phyloP scores from a whole-genome alignment of 495 filamentous ascomycete genomes.

The Echria macrotheca region DNA sequence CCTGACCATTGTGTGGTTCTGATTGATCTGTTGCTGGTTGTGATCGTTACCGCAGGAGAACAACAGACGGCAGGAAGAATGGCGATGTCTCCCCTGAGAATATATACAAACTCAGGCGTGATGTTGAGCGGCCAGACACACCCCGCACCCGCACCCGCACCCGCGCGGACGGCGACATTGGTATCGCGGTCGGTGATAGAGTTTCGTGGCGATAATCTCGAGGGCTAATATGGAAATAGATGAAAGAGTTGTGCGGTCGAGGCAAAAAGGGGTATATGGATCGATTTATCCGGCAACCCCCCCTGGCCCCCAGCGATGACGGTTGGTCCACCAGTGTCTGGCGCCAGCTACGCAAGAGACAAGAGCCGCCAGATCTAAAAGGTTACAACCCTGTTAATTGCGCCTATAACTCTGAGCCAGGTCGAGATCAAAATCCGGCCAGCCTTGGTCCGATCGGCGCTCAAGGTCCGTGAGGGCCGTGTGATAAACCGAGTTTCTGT shows the following conservation, averaged over 20 bases:
- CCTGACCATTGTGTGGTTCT: conserved; percentile 23
- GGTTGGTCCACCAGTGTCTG: too few relatives aligned
- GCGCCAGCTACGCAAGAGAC: too few relatives aligned
- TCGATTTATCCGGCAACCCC: conserved; percentile 35
- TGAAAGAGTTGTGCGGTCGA: conserved; percentile 24
- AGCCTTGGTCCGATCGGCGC: conserved; percentile 23
- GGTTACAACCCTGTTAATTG: conserved; percentile 26
- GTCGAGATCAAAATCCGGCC: conserved; percentile 11
- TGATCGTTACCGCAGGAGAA: too few relatives aligned
- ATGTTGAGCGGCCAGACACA: neutral
- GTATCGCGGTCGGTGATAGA: conserved; percentile 8
- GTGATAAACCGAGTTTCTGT: conserved; percentile 22
- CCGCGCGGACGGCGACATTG: too few relatives aligned
- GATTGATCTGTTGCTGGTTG: neutral
- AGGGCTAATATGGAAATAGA: conserved; percentile 33
- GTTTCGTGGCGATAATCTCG: conserved; percentile 30
- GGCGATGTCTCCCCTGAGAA: conserved; percentile 8
- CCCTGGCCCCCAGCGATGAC: too few relatives aligned
- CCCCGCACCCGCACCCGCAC: conserved; percentile 10
- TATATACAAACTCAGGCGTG: conserved; percentile 23
- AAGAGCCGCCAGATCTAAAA: too few relatives aligned
- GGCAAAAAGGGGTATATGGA: conserved; percentile 22
- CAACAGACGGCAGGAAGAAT: neutral
- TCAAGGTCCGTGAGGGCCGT: conserved; percentile 23
- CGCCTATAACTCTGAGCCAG: conserved; percentile 23